Evolutionary conservation across 257 asterid genomes (phyloP), one percentile per base, ranked within the genome.

Genomic region (Penstemon davidsonii): DNA sequence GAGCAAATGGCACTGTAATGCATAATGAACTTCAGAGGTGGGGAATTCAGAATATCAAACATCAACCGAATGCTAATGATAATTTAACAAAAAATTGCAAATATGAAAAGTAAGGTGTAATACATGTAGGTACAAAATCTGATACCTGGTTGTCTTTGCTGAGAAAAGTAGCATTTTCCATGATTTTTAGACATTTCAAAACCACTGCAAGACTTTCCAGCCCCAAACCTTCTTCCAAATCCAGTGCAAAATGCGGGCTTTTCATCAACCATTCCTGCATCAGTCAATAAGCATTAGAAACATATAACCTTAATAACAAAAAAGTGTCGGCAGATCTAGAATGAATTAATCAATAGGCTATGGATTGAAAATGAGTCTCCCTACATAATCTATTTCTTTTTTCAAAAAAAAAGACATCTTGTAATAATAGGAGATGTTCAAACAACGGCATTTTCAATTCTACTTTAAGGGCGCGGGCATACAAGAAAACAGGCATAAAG

Each of bases 161-260:
- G 57, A 86, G 90, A 76, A 86, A 89, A 46, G 96, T 82, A 52
- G 92, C 82, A 62, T 89, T 89, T 80, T 89, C 96, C 96, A 87
- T 89, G 69, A 86, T 82, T 78, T 85, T 87, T 71, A 89, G 80
- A 76, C 95, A 89, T 78, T 82, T 89, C 76, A 89, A 75, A 66
- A 87, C 92, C 74, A 86, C 71, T 66, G 80, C 77, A 49, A 89
- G 67, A 80, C 91, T 83, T 70, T 87, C 92, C 19, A 79, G 70
- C 65, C 75, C 87, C 11, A 10, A 55, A 75, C 50, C 65, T 70
- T 83, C 82, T 49, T 80, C 83, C 50, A 67, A 64, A 54, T 76
- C 84, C 56, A 69, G 64, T n/a, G 71, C 68, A 53, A 68, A 71
- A 68, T 62, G 61, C 5, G 83, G 66, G 63, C 80, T 76, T 67